Base-by-base conservation (phyloP, 257 asterid species). In the Lavandula angustifolia region DNA sequence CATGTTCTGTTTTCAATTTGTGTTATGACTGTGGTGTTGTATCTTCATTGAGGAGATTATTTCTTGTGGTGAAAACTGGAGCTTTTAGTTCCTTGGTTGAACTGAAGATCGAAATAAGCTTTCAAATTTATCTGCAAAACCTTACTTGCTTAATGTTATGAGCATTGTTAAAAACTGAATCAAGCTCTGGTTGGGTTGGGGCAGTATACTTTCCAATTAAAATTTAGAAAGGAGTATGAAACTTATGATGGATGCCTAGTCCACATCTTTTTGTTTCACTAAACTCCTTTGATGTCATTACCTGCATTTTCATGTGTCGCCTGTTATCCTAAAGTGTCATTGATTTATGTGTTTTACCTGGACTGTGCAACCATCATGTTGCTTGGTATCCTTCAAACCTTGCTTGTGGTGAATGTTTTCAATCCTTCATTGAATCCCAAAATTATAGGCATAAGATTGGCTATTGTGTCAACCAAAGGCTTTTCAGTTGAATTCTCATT, bases 401-500 rank as follows among this genome's bases (percentile, higher is more conserved):
- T 27, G 57, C 48, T 62, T 18, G 64, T 22, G 57, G 18, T 14
- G 13, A 40, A 62, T 40, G 40, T n/a, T 55, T 29, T 41, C 12
- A 48, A 48, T 56, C 62, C 60, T 46, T 43, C 13, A 11, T 44
- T 29, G 10, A 29, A 35, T 73, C 34, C 62, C 49, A 18, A 18
- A 10, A 16, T 4, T 40, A 5, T 55, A 5, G 42, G 68, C 54
- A 50, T 58, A 51, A 17, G 62, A 43, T 68, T 38, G 33, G 43
- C 43, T 73, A 32, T 40, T 32, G 35, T 49, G 46, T 43, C 62
- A 4, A 54, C 35, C 58, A 41, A 17, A 68, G 35, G 8, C 49
- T 46, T 60, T 46, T 54, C 6, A 32, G 34, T 38, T 75, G 57
- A 38, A 63, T 62, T 63, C 82, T 74, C 69, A 69, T 71, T 59